Base-by-base conservation (phyloP, 2,329 filamentous ascomycete species). In the Atkinsonella hypoxylon region DNA sequence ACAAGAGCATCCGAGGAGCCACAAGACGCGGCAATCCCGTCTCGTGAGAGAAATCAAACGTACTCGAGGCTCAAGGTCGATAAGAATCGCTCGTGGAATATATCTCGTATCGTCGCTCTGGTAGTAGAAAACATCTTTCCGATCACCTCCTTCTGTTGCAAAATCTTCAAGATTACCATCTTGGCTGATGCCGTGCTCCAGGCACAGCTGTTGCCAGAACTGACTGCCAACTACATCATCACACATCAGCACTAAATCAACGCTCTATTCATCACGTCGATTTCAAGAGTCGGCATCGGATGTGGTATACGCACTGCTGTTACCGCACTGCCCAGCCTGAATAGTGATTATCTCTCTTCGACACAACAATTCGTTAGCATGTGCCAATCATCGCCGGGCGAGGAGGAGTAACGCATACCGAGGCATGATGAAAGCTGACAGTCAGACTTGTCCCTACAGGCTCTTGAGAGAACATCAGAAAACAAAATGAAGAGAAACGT, bases 91-190 rank as follows among this genome's bases (percentile, higher is more conserved):
- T 64, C 93, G 82, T 11, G 93, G 93, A 58, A 98, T 97, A 70
- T 98, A 98, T 72, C 93, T 81, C 53, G 93, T 98, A 66, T 98
- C 93, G 74, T 98, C 93, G 64, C 90, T 97, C 77, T 94, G 91
- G 73, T 97, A 98, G 78, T 95, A 97, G 73, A 97, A 97, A 54
- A 98, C 93, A 70, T 98, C 93, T 68, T 98, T 98, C 60, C 93
- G 85, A 71, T 98, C 93, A 58, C 91, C 90, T 64, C 93, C 93
- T 69, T 97, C 93, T 47, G 89, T 96, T 64, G 93, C 93, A 73
- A 96, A 96, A 68, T 96, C 90, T 66, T 96, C 90, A 52, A 98
- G 79, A 67, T 97, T 97, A 52, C 93, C 93, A 70, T 97, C 89
- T 66, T 93, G 89, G 63, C 86, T 95, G 72, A 98, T 98, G 55